Evolutionary conservation across 371 early-diverging fungal genomes (phyloP), one percentile per base, ranked within the genome.

Genomic region (Syncephalastrum monosporum): DNA sequence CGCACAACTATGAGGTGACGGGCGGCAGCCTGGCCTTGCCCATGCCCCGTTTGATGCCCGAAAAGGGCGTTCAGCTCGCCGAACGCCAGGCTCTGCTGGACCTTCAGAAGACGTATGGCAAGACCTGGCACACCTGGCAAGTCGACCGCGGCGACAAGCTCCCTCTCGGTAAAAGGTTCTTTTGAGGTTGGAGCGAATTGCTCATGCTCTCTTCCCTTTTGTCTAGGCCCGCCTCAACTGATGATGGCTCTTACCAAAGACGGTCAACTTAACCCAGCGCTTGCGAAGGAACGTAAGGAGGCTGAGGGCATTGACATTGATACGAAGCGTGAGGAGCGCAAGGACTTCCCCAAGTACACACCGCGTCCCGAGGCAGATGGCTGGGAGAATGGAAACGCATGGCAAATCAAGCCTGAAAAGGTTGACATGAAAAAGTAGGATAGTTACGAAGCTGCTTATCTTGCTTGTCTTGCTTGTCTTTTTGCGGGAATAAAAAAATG

Each of bases 1-100:
- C 80, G 3, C 77, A 77, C 63, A 65, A 69, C 43, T 74, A 64
- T 55, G 80, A 79, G 55, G 69, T 74, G 41, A 68, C 69, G 47
- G 61, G 66, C 16, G 77, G 80, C 25, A 12, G 71, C 17, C 45
- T 80, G 13, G 66, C 72, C 10, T 42, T 60, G 19, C 65, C 68
- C 7, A 23, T 63, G 46, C 65, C 67, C 41, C 7, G 60, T 6
- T 13, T 62, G 43, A 65, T 74, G 38, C 70, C 79, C 19, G 65
- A 65, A 52, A 41, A 47, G 15, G 62, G 61, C 29, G 67, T 41
- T 16, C 45, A 64, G 47, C 45, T 53, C 14, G 54, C 65, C 21
- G 80, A 80, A 43, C 43, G 57, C 46, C 43, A 58, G 3, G 52
- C 67, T 25, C 24, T 63, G 49, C n/a, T 54, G 16, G 41, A 42